These are phyloP conservation scores for Hordeum marinum DNA, from an alignment of 176 grass and related monocot genomes.

Conservation along the genomic window DNA sequence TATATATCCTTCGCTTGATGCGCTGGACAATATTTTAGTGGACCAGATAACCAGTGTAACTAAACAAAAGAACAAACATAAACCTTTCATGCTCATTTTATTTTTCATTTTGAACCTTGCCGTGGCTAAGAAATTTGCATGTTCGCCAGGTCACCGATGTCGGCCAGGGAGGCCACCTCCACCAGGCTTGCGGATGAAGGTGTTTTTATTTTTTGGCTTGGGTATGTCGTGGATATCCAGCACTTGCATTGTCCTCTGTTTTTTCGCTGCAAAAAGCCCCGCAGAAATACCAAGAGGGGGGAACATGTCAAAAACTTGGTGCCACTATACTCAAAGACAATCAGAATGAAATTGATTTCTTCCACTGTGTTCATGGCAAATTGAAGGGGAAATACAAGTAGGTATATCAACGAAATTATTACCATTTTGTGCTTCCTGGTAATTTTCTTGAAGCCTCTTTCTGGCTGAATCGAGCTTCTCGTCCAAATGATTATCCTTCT, in stretches of 20 bases:
- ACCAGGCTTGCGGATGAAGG: conserved; percentile 49
- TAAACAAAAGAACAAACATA: neutral
- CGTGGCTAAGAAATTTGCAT: neutral
- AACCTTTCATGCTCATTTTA: neutral
- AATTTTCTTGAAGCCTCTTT: conserved; percentile 76
- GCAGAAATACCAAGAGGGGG: neutral
- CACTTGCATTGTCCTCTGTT: conserved; percentile 78
- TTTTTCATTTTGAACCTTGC: neutral
- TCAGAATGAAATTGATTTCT: neutral
- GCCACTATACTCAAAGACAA: neutral
- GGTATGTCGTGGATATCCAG: conserved; percentile 86
- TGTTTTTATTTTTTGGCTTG: conserved; percentile 50
- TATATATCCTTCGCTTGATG: neutral
- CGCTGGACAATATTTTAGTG: neutral
- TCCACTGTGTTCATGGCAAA: neutral
- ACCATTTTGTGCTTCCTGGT: conserved; percentile 77
- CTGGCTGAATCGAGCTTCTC: conserved; percentile 55
- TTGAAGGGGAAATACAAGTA: neutral
- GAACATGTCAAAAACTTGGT: neutral
- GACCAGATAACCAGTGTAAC: neutral
- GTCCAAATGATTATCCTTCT: conserved; percentile 45
- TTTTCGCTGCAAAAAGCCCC: conserved; percentile 50
- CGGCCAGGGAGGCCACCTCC: conserved; percentile 37
- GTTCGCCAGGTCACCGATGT: conserved; percentile 26
- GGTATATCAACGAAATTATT: neutral